Percentiles rank a stretch among this genome's conserved stretches.
phyloP scores from a whole-genome alignment of 2,329 filamentous ascomycete species.

The Aureobasidium zeae region DNA sequence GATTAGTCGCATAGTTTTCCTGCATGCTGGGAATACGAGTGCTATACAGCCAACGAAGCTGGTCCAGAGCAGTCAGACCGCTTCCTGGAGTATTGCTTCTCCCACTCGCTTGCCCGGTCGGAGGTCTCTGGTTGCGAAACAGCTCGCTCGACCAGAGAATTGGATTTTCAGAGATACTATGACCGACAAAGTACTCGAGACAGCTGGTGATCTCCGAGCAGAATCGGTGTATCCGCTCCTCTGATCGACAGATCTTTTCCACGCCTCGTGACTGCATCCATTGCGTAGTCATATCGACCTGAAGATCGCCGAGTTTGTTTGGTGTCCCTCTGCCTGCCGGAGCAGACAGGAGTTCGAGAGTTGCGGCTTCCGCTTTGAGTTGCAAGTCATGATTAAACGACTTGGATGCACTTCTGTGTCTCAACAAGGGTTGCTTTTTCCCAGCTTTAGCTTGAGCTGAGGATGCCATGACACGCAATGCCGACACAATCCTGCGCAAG shows the following conservation, averaged over 20 bases:
- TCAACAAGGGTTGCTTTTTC: constrained; percentile 30
- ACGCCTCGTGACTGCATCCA: constrained; percentile 78
- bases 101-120: neutral
- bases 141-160: constrained; percentile 89
- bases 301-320: constrained; percentile 93
- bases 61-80: neutral
- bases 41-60: neutral
- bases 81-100: neutral
- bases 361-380: constrained; percentile 71
- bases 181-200: constrained; percentile 74
- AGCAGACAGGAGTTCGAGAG: constrained; percentile 79
- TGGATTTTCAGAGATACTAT: constrained; percentile 73
- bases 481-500: constrained; percentile 73
- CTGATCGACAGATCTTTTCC: constrained; percentile 88
- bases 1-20: neutral
- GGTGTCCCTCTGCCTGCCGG: constrained; percentile 75
- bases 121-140: constrained; percentile 44
- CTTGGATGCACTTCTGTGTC: constrained; percentile 35
- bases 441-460: constrained; percentile 34
- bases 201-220: constrained; percentile 83
- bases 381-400: constrained; percentile 51
- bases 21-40: neutral
- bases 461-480: constrained; percentile 81
- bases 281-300: constrained; percentile 70
- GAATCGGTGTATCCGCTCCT: constrained; percentile 90